These are phyloP conservation scores for Dipodascopsis uninucleata DNA, from an alignment of 805 yeast genomes.

Conservation along the genomic window DNA sequence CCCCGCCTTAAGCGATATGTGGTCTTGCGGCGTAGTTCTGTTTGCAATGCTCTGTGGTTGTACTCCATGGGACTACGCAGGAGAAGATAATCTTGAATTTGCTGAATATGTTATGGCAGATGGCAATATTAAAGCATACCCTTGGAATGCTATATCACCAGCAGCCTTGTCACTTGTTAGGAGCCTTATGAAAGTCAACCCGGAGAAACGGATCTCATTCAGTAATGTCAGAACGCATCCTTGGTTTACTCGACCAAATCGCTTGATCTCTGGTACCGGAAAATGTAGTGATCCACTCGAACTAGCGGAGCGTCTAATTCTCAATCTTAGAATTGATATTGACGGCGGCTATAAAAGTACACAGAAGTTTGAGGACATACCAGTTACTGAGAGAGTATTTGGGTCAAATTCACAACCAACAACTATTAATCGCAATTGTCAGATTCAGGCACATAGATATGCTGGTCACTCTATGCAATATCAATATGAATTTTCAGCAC, in stretches of 20 bases:
- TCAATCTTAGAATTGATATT: constrained; percentile 47
- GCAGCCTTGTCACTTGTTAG: constrained; percentile 50
- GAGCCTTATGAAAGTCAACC: constrained; percentile 50
- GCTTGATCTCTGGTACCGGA: constrained; percentile 46
- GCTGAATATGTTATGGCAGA: constrained; percentile 41
- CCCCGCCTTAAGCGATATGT: constrained; percentile 56
- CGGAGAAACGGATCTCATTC: constrained; percentile 44
- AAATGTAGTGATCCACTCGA: constrained; percentile 51
- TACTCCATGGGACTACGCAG: constrained; percentile 71
- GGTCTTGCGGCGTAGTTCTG: constrained; percentile 56
- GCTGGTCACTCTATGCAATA: not conserved
- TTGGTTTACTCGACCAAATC: constrained; percentile 51
- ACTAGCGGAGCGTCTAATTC: constrained; percentile 50
- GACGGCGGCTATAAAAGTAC: too few species aligned
- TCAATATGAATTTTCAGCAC: not conserved
- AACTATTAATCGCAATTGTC: too few species aligned
- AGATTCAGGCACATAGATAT: constrained; percentile 2
- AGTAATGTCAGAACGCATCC: constrained; percentile 47
- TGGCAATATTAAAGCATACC: constrained; percentile 46
- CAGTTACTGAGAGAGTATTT: constrained; percentile 1
- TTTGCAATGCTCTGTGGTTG: constrained; percentile 62
- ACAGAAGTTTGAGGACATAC: not conserved
- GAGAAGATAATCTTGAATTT: constrained; percentile 49
- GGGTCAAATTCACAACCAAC: constrained; percentile 19
- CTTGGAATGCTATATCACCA: constrained; percentile 55